Base-by-base conservation (phyloP, 2,329 filamentous ascomycete species). In the Orbilia brochopaga region DNA sequence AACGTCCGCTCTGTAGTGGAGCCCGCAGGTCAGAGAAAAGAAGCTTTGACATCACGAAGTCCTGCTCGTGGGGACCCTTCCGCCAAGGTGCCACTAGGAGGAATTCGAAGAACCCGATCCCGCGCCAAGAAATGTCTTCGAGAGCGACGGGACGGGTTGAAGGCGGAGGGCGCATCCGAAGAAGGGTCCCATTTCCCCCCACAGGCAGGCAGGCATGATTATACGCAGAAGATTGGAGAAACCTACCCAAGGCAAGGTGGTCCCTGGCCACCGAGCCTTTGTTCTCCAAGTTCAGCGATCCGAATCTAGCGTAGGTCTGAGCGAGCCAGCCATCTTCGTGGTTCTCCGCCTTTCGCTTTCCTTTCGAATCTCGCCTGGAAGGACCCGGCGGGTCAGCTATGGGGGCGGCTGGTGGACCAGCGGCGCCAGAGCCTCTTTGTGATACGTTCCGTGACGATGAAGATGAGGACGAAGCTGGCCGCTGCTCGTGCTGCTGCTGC, bases 251-350 rank as follows among this genome's bases (percentile, higher is more conserved):
- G 21, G 90, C 90, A 62, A 94, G 81, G 80, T 94, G 90, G 79
- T 94, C 90, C 76, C 90, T 83, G 10, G 90, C 90, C 42, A 93
- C 90, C 77, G 88, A 91, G 42, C 90, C 90, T 79, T 91, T 93
- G 77, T 94, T 94, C 79, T 94, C 90, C 70, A 94, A 80, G 81
- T 93, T 90, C 57, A 94, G 84, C 3, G 85, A 85, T 76, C 75
- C 74, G 58, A 77, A 75, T 54, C 63, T 75, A 50, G 60, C 50
- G 32, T 15, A 21, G 32, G 59, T 56, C 42, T 55, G 67, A 53
- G 60, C 42, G 15, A 72, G 40, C 67, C 67, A 72, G 23, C 60
- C 35, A 55, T 56, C 67, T 19, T 53, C 48, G 17, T 60, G 50
- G 24, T 65, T 40, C 23, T 51, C 60, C 44, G 40, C 67, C 42